These are phyloP conservation scores for Hymenoscyphus scutula DNA, from an alignment of 2,329 filamentous ascomycete species.

Conservation along the genomic window DNA sequence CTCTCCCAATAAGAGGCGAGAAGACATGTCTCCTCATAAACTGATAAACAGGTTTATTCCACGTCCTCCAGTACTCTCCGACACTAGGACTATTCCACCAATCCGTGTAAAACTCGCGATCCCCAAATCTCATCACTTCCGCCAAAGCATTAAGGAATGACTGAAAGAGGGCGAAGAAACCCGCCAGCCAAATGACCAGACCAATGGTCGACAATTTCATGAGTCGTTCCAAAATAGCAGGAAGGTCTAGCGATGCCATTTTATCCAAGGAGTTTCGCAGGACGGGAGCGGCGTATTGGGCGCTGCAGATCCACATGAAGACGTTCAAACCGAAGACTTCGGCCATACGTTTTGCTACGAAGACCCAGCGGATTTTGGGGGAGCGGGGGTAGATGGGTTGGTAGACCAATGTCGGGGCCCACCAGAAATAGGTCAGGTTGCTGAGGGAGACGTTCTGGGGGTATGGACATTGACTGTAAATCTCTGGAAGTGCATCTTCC, in stretches of 20 bases:
- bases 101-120: slow-evolving; percentile 92
- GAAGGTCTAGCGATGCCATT: slow-evolving; percentile 74
- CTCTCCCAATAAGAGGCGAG: slow-evolving; percentile 79
- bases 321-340: slow-evolving; percentile 77
- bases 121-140: slow-evolving; percentile 85
- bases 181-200: slow-evolving; percentile 93
- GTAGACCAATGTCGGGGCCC: slow-evolving; percentile 93
- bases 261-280: slow-evolving; percentile 87
- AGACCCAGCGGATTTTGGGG: slow-evolving; percentile 76
- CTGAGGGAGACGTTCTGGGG: slow-evolving; percentile 83
- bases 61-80: slow-evolving; percentile 88
- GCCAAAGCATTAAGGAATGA: slow-evolving; percentile 87
- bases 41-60: slow-evolving; percentile 96
- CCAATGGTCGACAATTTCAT: slow-evolving; percentile 96
- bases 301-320: slow-evolving; percentile 93
- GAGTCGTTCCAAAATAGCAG: slow-evolving; percentile 81
- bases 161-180: slow-evolving; percentile 96
- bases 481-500: slow-evolving; percentile 68
- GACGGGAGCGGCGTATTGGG: slow-evolving; percentile 90
- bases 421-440: slow-evolving; percentile 96
- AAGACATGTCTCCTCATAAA: slow-evolving; percentile 97
- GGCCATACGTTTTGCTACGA: slow-evolving; percentile 76
- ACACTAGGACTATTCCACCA: slow-evolving; percentile 96
- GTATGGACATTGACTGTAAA: slow-evolving; percentile 84
- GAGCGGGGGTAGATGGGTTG: slow-evolving; percentile 94